phyloP scores from a whole-genome alignment of 2,329 filamentous ascomycete species.

The Botrytis galanthina region DNA sequence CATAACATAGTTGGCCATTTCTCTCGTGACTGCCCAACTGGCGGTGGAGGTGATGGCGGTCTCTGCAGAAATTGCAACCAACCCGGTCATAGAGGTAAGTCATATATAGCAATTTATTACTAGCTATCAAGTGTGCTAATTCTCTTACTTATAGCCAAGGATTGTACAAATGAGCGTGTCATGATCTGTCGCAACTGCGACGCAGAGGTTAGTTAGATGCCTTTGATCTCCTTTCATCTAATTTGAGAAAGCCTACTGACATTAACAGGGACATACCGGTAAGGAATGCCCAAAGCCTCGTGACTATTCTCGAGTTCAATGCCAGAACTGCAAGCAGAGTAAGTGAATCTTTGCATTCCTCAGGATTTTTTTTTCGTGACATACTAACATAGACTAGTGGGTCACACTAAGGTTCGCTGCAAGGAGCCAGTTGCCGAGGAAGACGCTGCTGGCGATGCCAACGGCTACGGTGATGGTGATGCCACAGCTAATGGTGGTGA shows the following conservation, averaged over 20 bases:
- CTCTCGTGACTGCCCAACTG: conserved; percentile 62
- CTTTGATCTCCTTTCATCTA: neutral
- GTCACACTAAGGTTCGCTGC: conserved; percentile 45
- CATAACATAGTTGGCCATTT: conserved; percentile 57
- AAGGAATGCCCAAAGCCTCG: conserved; percentile 58
- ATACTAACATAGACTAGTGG: conserved; percentile 30
- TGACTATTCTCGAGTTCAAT: conserved; percentile 57
- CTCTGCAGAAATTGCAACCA: conserved; percentile 64
- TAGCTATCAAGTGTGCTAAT: neutral
- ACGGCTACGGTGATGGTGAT: conserved; percentile 9
- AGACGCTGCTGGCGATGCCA: conserved; percentile 21
- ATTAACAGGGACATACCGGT: conserved; percentile 49
- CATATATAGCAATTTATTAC: neutral
- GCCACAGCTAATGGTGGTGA: neutral
- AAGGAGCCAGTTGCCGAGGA: conserved; percentile 37
- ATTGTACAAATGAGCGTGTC: conserved; percentile 43
- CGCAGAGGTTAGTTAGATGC: conserved; percentile 40
- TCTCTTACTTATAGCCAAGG: conserved; percentile 40
- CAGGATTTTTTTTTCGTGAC: neutral
- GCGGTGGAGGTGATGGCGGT: conserved; percentile 50
- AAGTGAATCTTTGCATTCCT: conserved; percentile 27
- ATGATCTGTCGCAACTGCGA: conserved; percentile 56
- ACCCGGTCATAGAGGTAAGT: conserved; percentile 52
- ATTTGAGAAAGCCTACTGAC: neutral
- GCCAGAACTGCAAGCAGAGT: conserved; percentile 53